Evolutionary conservation across 2,329 filamentous ascomycete species (phyloP).

Genomic region (Blumeria graminis): DNA sequence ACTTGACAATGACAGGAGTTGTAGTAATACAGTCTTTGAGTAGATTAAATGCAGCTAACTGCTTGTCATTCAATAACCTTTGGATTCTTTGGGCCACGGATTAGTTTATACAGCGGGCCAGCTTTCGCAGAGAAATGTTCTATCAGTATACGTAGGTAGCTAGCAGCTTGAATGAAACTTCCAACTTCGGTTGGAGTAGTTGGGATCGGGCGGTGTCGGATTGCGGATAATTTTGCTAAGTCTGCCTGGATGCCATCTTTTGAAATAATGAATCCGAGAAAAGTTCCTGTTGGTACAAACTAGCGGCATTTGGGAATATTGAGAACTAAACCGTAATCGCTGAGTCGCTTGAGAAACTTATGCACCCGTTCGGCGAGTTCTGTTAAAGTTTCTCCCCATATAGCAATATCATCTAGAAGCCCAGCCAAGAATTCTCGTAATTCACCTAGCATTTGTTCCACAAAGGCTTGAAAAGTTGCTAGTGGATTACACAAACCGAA

Average conservation of each 20-base stretch:
- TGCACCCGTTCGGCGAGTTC: neutral
- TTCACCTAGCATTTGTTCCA: neutral
- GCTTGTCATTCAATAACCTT: neutral
- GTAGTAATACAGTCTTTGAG: neutral
- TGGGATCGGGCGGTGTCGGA: neutral
- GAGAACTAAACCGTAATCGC: neutral
- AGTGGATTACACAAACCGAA: conserved; percentile 1
- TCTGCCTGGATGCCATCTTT: neutral
- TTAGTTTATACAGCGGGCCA: neutral
- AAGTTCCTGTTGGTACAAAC: neutral
- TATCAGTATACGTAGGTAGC: neutral
- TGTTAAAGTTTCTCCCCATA: neutral
- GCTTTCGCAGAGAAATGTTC: neutral
- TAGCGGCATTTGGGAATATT: neutral
- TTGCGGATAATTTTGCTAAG: neutral
- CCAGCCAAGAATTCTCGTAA: neutral
- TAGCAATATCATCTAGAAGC: neutral
- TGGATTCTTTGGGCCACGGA: neutral
- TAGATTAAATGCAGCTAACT: neutral
- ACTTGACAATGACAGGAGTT: neutral
- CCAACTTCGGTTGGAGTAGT: neutral
- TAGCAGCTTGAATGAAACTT: neutral
- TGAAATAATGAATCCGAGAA: neutral
- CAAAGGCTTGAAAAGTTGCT: conserved; percentile 2
- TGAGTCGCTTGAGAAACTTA: neutral